Evolutionary conservation across 495 filamentous ascomycete species (phyloP), one percentile per base, ranked within the genome.

Genomic region (Trichodelitschia bisporula): DNA sequence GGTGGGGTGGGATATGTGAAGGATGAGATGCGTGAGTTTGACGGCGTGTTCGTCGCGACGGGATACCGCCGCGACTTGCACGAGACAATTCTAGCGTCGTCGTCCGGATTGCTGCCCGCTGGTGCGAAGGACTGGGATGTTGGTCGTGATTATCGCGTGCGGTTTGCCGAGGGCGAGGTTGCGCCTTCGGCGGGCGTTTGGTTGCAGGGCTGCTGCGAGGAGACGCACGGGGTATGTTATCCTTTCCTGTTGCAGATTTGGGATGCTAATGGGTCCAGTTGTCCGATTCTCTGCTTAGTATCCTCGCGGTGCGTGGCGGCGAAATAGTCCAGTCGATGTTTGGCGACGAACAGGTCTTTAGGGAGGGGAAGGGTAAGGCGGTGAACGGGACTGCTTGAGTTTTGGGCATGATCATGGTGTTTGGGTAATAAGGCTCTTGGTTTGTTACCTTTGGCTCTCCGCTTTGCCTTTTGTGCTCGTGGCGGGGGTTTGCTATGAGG

Each of bases 171-270:
- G 4, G 64, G 59, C 15, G 63, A 64, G 36, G 72, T 92, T 17
- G 54, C 53, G 26, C 35, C 46, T 4, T 57, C 70, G 10, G 62
- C 66, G 4, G 82, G 82, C 8, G 61, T 93, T 19, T 97, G 79
- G 80, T 57, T 97, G 36, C 86, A 93, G 51, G 86, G 86, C 1
- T 93, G 82, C 48, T 86, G 80, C 42, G 80, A 97, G 53, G 65
- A 59, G 35, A 91, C 78, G 17, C 86, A 93, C 47, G 86, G 86
- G 20, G 73, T 80, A 58, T 64, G 70, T 64, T 26, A 18, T 34
- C 19, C 9, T 10, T 6, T 15, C 31, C 10, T 17, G 30, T 14
- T 5, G 6, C 28, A 4, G 11, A 31, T 26, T 31, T 34, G 24
- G 33, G n/a, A 18, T 15, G 25, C 15, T 13, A 26, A 26, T 13